Conservation (phyloP, 2,329 filamentous ascomycete genomes). For the Helotiales sp. region DNA sequence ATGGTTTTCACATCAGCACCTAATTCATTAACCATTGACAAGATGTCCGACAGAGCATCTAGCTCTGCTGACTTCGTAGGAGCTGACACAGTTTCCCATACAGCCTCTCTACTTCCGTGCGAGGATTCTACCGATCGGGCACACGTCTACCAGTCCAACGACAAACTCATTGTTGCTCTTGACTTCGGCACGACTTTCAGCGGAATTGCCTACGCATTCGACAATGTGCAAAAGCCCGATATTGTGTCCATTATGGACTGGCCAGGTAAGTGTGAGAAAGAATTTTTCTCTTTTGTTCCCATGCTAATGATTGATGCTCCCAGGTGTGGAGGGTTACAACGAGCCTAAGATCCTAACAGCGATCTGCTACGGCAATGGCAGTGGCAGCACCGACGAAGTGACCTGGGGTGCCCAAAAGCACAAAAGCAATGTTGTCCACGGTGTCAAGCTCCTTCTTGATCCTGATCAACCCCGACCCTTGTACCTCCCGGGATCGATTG, state of each 20-base stretch:
- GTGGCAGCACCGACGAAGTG: not conserved
- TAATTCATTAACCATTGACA: too few relatives aligned
- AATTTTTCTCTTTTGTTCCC: too few relatives aligned
- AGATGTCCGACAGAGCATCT: too few relatives aligned
- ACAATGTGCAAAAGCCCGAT: not conserved
- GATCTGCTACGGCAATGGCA: conserved; percentile 27
- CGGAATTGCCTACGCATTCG: conserved; percentile 28
- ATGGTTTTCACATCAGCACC: too few relatives aligned
- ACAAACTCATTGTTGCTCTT: conserved; percentile 25
- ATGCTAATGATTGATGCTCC: not conserved
- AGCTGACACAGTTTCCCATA: too few relatives aligned
- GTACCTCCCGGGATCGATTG: conserved; percentile 23
- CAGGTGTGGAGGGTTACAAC: conserved; percentile 10
- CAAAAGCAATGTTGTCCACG: conserved; percentile 15
- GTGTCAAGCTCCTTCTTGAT: conserved; percentile 39
- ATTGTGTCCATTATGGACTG: conserved; percentile 21
- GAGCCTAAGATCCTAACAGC: conserved; percentile 28
- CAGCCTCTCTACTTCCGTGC: too few relatives aligned
- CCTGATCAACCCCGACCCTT: conserved; percentile 29
- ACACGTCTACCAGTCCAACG: not conserved
- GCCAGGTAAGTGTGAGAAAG: conserved; percentile 37
- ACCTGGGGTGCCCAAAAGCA: conserved; percentile 27
- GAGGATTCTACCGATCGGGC: too few relatives aligned
- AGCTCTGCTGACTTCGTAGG: too few relatives aligned
- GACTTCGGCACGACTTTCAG: conserved; percentile 36